Conservation (phyloP, 2,329 filamentous ascomycete genomes). For the Clonostachys rosea region DNA sequence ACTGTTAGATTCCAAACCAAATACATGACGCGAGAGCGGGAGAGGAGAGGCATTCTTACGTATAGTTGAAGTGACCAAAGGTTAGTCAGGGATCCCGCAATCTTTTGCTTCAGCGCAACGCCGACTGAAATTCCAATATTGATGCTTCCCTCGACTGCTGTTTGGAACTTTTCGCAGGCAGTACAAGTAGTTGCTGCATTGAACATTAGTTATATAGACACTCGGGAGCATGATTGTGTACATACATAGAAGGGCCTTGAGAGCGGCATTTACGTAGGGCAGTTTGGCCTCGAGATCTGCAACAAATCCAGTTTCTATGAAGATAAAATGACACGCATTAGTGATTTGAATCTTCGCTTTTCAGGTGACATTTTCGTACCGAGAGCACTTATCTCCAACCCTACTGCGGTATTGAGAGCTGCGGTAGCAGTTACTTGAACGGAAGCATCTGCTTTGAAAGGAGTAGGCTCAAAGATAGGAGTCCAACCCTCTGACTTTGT, state of each 20-base stretch:
- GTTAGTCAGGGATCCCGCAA: neutral
- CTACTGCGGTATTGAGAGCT: neutral
- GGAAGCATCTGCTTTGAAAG: neutral
- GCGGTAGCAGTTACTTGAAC: neutral
- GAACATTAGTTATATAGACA: neutral
- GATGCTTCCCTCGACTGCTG: neutral
- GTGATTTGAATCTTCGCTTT: neutral
- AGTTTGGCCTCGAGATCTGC: neutral
- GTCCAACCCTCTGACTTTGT: neutral
- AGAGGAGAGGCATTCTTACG: neutral
- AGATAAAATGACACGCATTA: neutral
- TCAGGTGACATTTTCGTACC: neutral
- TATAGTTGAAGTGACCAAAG: neutral
- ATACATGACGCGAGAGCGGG: neutral
- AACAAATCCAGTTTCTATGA: neutral
- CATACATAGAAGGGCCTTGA: neutral
- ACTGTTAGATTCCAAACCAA: neutral
- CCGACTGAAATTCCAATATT: neutral
- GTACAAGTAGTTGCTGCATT: neutral
- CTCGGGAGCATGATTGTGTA: neutral
- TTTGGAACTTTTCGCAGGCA: conserved; percentile 1
- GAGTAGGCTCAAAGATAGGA: neutral
- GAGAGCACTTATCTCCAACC: neutral
- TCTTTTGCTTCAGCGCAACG: neutral
- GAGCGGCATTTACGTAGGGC: neutral